Evolutionary conservation across 1,139 yeast genomes (phyloP).

Genomic region (Diutina rugosa): DNA sequence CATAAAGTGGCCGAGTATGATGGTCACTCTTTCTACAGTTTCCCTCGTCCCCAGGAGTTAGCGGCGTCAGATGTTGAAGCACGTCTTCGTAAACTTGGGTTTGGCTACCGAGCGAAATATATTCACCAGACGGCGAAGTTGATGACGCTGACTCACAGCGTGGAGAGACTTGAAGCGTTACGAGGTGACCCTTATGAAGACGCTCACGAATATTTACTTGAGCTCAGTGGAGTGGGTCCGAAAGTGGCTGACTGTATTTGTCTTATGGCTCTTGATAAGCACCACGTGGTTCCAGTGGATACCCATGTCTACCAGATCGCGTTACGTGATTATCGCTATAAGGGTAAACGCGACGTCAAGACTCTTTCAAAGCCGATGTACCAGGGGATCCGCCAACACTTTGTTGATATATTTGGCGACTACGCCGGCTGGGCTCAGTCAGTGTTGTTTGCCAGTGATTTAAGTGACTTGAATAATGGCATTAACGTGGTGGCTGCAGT

Average conservation of each 20-base stretch:
- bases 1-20: constrained; percentile 39
- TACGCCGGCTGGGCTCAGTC: constrained; percentile 99
- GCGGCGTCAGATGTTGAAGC: constrained; percentile 25
- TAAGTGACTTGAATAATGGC: constrained; percentile 51
- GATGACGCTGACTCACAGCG: constrained; percentile 8
- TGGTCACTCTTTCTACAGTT: constrained; percentile 51
- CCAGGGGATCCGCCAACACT: constrained; percentile 45
- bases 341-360: constrained; percentile 23
- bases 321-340: constrained; percentile 60
- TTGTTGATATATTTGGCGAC: constrained; percentile 66
- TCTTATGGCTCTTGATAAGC: constrained; percentile 82
- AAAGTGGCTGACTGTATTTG: constrained; percentile 92
- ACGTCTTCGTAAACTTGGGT: constrained; percentile 46
- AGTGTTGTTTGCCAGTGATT: constrained; percentile 77
- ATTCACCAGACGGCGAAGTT: constrained; percentile 62
- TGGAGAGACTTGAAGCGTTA: constrained; percentile 19
- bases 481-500: constrained; percentile 5
- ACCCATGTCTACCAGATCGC: constrained; percentile 96
- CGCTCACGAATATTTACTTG: constrained; percentile 52
- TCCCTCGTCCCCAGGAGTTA: constrained; percentile 54
- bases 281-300: constrained; percentile 86
- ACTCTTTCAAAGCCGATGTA: constrained; percentile 49
- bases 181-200: constrained; percentile 36
- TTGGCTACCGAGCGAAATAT: constrained; percentile 90
- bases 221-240: constrained; percentile 87